Percentiles rank a stretch among this genome's conserved stretches.
phyloP scores from a whole-genome alignment of 108 stramenopile genomes.

The Nitzschia putrida region DNA sequence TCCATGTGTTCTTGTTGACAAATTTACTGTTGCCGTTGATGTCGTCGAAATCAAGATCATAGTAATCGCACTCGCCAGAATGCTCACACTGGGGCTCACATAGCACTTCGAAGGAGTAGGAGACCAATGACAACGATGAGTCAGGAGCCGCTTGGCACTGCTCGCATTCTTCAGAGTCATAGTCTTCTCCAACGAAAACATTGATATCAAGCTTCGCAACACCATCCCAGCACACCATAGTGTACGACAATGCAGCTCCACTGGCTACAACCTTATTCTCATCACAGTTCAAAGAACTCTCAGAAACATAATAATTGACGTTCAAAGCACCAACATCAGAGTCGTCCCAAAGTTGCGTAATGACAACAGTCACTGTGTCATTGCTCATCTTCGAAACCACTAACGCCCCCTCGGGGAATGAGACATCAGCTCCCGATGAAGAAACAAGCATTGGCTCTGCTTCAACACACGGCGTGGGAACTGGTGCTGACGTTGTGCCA shows the following conservation, averaged over 20 bases:
- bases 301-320: not conserved
- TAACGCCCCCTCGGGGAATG: not conserved
- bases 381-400: not conserved
- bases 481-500: not conserved
- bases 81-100: not conserved
- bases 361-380: not conserved
- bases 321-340: not conserved
- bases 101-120: not conserved
- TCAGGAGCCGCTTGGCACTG: not conserved
- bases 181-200: not conserved
- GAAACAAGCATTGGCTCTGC: not conserved
- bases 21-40: not conserved
- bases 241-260: not conserved
- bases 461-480: not conserved
- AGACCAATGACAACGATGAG: not conserved
- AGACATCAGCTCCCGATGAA: not conserved
- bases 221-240: not conserved
- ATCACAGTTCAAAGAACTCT: not conserved
- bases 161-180: not conserved
- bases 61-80: not conserved
- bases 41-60: slow-evolving; percentile 1
- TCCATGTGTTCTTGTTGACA: not conserved
- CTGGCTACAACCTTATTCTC: not conserved
- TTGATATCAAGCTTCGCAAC: not conserved
- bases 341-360: slow-evolving; percentile 8